phyloP scores from a whole-genome alignment of 2,329 filamentous ascomycete species.

The Proliferodiscus dingleyae region DNA sequence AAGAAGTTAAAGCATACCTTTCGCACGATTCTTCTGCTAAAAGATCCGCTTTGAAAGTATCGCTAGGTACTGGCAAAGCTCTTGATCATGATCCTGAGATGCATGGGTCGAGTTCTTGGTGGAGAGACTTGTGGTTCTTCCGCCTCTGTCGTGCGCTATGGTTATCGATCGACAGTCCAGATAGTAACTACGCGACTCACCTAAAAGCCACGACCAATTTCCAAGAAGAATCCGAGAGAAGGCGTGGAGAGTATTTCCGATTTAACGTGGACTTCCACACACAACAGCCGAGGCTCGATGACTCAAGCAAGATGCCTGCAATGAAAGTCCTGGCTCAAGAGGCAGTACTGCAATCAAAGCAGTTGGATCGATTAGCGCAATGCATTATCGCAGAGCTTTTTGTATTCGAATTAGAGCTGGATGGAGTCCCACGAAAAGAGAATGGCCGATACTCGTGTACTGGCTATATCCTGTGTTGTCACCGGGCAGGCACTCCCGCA shows the following conservation, averaged over 20 bases:
- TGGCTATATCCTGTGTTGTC: constrained; percentile 20
- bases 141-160: constrained; percentile 16
- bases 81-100: constrained; percentile 12
- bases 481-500: constrained; percentile 10
- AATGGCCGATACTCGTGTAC: constrained; percentile 18
- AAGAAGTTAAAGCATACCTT: constrained; percentile 19
- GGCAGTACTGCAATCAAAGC: constrained; percentile 12
- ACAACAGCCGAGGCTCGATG: constrained; percentile 8
- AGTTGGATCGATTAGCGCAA: constrained; percentile 17
- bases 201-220: constrained; percentile 3
- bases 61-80: constrained; percentile 15
- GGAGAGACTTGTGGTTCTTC: constrained; percentile 18
- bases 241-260: constrained; percentile 15
- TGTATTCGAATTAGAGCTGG: constrained; percentile 21
- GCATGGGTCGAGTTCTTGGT: constrained; percentile 15
- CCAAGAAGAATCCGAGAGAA: constrained; percentile 10
- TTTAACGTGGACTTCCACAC: constrained; percentile 23
- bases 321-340: constrained; percentile 14
- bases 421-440: constrained; percentile 14
- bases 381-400: constrained; percentile 22
- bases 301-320: constrained; percentile 19
- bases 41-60: constrained; percentile 20
- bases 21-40: constrained; percentile 10
- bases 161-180: constrained; percentile 17
- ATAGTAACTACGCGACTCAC: constrained; percentile 12